Evolutionary conservation across 352 stramenopile genomes (phyloP).

Genomic region (Phytophthora sansomeana): DNA sequence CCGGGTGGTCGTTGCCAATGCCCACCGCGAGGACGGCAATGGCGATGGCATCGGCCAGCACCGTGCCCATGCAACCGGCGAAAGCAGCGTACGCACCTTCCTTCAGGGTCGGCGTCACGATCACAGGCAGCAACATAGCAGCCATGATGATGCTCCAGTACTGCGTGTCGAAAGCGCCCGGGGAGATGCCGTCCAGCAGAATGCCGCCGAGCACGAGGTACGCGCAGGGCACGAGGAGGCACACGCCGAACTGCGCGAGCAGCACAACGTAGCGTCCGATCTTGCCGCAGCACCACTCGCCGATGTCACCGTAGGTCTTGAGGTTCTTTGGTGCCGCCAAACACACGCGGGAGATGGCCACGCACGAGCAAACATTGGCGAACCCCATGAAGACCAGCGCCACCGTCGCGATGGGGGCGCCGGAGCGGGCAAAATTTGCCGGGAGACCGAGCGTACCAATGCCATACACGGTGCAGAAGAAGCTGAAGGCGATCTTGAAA

Average conservation of each 20-base stretch:
- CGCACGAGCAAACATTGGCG: conserved; percentile 65
- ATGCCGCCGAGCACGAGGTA: conserved; percentile 62
- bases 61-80: conserved; percentile 48
- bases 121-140: conserved; percentile 47
- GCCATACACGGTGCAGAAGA: conserved; percentile 74
- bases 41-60: conserved; percentile 54
- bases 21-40: conserved; percentile 40
- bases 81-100: conserved; percentile 53
- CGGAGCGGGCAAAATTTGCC: conserved; percentile 69
- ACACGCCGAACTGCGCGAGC: conserved; percentile 50
- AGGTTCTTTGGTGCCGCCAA: conserved; percentile 51
- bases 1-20: conserved; percentile 46
- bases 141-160: conserved; percentile 63
- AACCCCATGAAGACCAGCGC: conserved; percentile 69
- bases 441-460: conserved; percentile 74
- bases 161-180: conserved; percentile 41
- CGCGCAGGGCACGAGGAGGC: conserved; percentile 50
- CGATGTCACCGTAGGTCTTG: conserved; percentile 59
- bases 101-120: conserved; percentile 57
- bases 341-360: conserved; percentile 55
- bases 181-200: conserved; percentile 49
- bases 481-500: conserved; percentile 69
- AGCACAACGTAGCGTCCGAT: conserved; percentile 51
- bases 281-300: conserved; percentile 51
- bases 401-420: conserved; percentile 48